These are phyloP conservation scores for Syncephalastrum sp. DNA, from an alignment of 371 early-diverging fungal genomes.

Conservation along the genomic window DNA sequence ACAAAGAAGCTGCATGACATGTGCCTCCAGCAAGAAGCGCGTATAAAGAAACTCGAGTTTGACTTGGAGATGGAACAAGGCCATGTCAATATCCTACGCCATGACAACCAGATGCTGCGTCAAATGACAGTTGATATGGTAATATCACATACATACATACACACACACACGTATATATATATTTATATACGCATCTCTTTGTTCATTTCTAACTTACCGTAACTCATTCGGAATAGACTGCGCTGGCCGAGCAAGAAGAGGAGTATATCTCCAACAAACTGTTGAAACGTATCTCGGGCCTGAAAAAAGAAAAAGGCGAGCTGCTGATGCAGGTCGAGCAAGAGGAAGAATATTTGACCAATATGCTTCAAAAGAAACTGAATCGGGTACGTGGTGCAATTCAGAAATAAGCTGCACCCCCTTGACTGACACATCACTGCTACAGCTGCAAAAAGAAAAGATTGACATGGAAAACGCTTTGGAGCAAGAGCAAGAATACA, in stretches of 20 bases:
- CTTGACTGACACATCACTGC: background rate
- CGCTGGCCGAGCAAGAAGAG: slow-evolving; percentile 69
- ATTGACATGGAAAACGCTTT: slow-evolving; percentile 78
- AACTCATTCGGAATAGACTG: slow-evolving; percentile 37
- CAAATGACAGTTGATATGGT: slow-evolving; percentile 68
- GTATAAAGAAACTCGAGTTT: slow-evolving; percentile 59
- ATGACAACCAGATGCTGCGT: slow-evolving; percentile 62
- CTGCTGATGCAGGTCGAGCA: slow-evolving; percentile 68
- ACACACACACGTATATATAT: background rate
- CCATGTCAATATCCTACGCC: slow-evolving; percentile 63
- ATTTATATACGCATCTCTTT: background rate
- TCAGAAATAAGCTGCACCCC: background rate
- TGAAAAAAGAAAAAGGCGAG: slow-evolving; percentile 73
- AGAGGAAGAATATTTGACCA: slow-evolving; percentile 75
- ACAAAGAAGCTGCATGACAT: slow-evolving; percentile 41
- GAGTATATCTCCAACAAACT: slow-evolving; percentile 70
- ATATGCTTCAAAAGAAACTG: slow-evolving; percentile 72
- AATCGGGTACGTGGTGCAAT: slow-evolving; percentile 41
- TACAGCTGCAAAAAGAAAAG: slow-evolving; percentile 74
- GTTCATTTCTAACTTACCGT: background rate
- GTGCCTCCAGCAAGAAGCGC: slow-evolving; percentile 40
- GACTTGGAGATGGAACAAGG: slow-evolving; percentile 73
- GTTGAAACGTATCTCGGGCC: slow-evolving; percentile 62
- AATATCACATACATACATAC: slow-evolving; percentile 6
- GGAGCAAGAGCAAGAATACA: slow-evolving; percentile 84